Percentiles rank a stretch among this genome's conserved stretches.
Conservation (phyloP, 139 green algal genomes). For the Nannochloris sp. region DNA sequence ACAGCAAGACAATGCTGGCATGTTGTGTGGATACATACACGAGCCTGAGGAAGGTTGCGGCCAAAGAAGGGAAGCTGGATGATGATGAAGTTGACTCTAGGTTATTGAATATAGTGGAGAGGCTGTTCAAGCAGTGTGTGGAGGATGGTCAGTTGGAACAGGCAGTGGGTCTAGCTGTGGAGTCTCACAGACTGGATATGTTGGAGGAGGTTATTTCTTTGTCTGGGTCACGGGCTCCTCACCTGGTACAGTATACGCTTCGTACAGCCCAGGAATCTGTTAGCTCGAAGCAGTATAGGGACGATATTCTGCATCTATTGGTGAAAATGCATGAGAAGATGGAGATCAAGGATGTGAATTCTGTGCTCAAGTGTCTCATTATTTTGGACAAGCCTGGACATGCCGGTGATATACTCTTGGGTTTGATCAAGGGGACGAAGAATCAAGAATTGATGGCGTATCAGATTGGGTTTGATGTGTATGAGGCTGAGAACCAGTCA, state of each 20-base stretch:
- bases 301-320: conserved; percentile 70
- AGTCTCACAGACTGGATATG: conserved; percentile 80
- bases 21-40: conserved; percentile 95
- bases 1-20: conserved; percentile 89
- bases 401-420: conserved; percentile 74
- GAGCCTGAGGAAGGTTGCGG: conserved; percentile 39
- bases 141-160: conserved; percentile 80
- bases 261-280: conserved; percentile 70
- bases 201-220: conserved; percentile 57
- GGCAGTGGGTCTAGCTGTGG: conserved; percentile 89
- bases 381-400: conserved; percentile 73
- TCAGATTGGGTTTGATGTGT: conserved; percentile 94
- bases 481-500: conserved; percentile 88
- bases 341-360: conserved; percentile 58
- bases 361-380: conserved; percentile 87
- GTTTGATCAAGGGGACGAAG: conserved; percentile 58
- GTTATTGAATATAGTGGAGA: conserved; percentile 83
- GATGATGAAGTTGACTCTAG: conserved; percentile 60
- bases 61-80: conserved; percentile 22
- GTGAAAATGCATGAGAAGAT: conserved; percentile 63
- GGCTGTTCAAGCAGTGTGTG: conserved; percentile 77
- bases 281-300: conserved; percentile 69
- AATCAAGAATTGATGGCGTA: conserved; percentile 81
- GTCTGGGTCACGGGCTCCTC: conserved; percentile 20
- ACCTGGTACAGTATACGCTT: conserved; percentile 74